Evolutionary conservation across 2,329 filamentous ascomycete genomes (phyloP).

Genomic region (Domatiomyces catenatus): DNA sequence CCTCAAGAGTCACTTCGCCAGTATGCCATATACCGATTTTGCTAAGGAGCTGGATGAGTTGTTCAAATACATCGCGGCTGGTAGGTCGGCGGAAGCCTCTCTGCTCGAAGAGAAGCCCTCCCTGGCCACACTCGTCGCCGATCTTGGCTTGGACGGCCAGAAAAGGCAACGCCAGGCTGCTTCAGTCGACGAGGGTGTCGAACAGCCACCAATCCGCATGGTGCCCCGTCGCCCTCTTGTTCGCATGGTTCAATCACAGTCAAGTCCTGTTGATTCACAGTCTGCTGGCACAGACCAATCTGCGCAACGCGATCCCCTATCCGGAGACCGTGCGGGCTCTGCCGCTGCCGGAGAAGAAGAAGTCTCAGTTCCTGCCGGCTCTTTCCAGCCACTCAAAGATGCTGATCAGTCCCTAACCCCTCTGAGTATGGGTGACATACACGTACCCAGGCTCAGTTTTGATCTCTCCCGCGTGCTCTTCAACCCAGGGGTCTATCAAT

Average conservation of each 20-base stretch:
- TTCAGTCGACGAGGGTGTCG: neutral
- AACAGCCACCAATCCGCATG: neutral
- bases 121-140: neutral
- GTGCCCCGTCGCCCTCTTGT: neutral
- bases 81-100: neutral
- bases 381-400: neutral
- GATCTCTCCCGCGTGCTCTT: slow-evolving; percentile 83
- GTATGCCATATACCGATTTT: neutral
- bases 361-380: neutral
- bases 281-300: neutral
- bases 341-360: neutral
- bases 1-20: neutral
- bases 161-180: neutral
- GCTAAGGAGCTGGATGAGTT: neutral
- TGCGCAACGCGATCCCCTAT: neutral
- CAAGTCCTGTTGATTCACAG: neutral
- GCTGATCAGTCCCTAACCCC: neutral
- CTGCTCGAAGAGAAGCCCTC: neutral
- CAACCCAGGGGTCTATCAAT: slow-evolving; percentile 80
- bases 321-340: too few species aligned
- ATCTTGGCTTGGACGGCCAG: neutral
- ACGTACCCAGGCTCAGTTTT: slow-evolving; percentile 16
- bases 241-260: neutral
- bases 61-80: neutral
- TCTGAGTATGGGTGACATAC: neutral